Percentiles rank a stretch among this genome's conserved stretches.
Conservation (phyloP, 805 yeast genomes). For the Spathaspora hagerdaliae region DNA sequence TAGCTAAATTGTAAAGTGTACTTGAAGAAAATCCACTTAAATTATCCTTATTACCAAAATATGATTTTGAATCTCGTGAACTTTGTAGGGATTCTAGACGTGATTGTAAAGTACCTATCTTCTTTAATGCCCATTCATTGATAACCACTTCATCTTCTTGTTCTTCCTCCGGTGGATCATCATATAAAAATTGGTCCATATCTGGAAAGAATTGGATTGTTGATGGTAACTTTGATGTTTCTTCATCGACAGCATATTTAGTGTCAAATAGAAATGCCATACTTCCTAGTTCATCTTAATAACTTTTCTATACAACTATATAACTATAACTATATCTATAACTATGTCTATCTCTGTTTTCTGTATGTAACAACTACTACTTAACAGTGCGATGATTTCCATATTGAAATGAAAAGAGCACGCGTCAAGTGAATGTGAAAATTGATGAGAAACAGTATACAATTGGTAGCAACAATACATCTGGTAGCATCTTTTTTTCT, state of each 20-base stretch:
- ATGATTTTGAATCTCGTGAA: constrained; percentile 3
- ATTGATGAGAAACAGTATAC: too few relatives aligned
- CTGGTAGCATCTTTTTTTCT: too few relatives aligned
- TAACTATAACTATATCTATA: too few relatives aligned
- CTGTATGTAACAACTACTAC: too few relatives aligned
- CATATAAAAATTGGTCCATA: constrained; percentile 11
- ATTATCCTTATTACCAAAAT: neutral
- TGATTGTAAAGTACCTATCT: constrained; percentile 47
- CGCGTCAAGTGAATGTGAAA: too few relatives aligned
- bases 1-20: constrained; percentile 38
- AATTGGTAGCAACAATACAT: too few relatives aligned
- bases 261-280: constrained; percentile 1
- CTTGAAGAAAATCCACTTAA: constrained; percentile 6
- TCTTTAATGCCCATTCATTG: constrained; percentile 43
- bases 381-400: too few relatives aligned
- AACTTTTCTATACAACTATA: too few relatives aligned
- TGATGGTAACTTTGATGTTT: constrained; percentile 1
- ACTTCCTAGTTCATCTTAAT: too few relatives aligned
- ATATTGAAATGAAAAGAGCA: too few relatives aligned
- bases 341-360: too few relatives aligned
- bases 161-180: constrained; percentile 5
- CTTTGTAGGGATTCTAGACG: constrained; percentile 37
- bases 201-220: constrained; percentile 13
- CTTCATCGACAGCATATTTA: constrained; percentile 7
- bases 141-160: constrained; percentile 15